These are phyloP conservation scores for Raddia guianensis DNA, from an alignment of 176 grass and related monocot species.

Conservation along the genomic window DNA sequence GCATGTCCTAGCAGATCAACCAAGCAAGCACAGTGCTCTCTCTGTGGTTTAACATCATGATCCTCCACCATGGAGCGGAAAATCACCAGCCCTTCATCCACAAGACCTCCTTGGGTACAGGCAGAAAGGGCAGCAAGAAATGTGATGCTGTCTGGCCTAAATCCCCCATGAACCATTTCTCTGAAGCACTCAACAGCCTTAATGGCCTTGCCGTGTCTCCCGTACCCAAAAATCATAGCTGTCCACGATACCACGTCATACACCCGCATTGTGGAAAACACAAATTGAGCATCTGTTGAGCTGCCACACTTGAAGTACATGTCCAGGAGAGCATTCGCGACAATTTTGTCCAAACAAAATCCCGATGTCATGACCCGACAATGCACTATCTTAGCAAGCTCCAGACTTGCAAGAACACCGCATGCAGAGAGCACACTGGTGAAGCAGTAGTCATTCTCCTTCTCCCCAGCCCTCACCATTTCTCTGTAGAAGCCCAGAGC, in stretches of 20 bases:
- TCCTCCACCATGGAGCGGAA: conserved; percentile 48
- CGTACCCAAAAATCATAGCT: conserved; percentile 18
- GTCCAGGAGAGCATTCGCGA: conserved; percentile 39
- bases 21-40: conserved; percentile 57
- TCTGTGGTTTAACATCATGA: conserved; percentile 38
- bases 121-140: conserved; percentile 45
- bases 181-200: conserved; percentile 26
- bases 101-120: conserved; percentile 48
- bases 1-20: conserved; percentile 47
- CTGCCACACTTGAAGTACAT: conserved; percentile 65
- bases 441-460: conserved; percentile 35
- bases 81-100: conserved; percentile 42
- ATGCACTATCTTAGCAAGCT: conserved; percentile 48
- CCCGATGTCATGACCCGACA: conserved; percentile 36
- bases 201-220: conserved; percentile 15
- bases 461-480: conserved; percentile 7
- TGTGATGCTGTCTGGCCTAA: conserved; percentile 24
- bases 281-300: conserved; percentile 30
- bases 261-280: conserved; percentile 1
- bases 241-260: conserved; percentile 46
- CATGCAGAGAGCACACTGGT: conserved; percentile 4
- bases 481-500: conserved; percentile 19
- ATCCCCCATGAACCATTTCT: conserved; percentile 28
- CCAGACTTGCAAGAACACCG: conserved; percentile 22
- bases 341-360: conserved; percentile 25